Percentiles rank a stretch among this genome's conserved stretches.
phyloP scores from a whole-genome alignment of 176 grass and related monocot species.

The Hordeum marinum region DNA sequence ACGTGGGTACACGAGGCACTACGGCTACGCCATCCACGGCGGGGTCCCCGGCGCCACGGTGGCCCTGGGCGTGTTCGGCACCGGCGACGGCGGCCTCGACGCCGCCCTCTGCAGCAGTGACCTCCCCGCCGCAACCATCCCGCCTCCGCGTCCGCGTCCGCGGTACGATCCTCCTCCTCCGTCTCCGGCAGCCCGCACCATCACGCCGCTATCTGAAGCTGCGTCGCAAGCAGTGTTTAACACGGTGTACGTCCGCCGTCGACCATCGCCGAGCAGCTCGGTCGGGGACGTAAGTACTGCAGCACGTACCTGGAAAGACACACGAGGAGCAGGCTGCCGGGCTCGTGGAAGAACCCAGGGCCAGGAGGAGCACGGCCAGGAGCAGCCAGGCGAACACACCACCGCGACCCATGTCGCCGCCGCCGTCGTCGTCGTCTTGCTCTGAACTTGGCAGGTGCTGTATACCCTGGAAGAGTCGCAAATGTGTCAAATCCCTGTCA shows the following conservation, averaged over 20 bases:
- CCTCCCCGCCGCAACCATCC: not conserved
- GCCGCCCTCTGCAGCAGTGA: not conserved
- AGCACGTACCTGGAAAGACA: not conserved
- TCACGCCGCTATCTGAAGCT: not conserved
- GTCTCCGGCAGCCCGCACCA: not conserved
- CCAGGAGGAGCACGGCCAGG: not conserved
- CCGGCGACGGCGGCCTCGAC: not conserved
- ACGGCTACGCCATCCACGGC: not conserved
- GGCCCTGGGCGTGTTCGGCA: not conserved
- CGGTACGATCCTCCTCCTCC: not conserved
- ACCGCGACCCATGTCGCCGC: not conserved
- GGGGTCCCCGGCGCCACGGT: not conserved
- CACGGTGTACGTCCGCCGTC: too few species aligned
- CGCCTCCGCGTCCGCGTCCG: not conserved
- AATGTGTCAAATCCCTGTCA: not conserved
- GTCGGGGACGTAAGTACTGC: too few species aligned
- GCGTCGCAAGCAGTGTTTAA: not conserved
- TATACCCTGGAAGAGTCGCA: not conserved
- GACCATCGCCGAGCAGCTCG: too few species aligned
- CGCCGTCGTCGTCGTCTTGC: not conserved
- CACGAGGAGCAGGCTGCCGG: not conserved
- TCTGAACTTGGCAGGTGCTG: too few species aligned
- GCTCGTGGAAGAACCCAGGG: not conserved
- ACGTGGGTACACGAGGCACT: too few species aligned
- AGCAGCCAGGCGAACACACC: not conserved